Conservation (phyloP, 1,284 basidiomycete genomes). For the Pascua guehoae region DNA sequence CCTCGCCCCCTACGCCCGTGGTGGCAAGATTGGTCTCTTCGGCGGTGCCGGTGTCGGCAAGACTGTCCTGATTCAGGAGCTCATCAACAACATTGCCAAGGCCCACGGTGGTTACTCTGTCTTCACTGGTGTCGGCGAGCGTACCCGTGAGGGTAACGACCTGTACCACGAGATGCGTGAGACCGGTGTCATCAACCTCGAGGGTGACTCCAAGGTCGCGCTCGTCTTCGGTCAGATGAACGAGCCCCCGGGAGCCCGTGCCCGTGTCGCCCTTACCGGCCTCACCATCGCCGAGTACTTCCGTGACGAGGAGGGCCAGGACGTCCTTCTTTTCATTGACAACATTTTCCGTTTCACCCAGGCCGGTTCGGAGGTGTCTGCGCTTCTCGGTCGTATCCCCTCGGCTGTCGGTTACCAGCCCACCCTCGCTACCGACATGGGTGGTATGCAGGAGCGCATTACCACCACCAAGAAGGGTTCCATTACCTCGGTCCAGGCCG, state of each 20-base stretch:
- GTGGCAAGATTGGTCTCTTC: constrained; percentile 99
- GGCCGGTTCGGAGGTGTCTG: constrained; percentile 99
- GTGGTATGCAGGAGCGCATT: constrained; percentile 99
- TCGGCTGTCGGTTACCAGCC: constrained; percentile 99
- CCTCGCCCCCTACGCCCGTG: constrained; percentile 98
- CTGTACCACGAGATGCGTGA: constrained; percentile 99
- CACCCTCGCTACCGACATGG: constrained; percentile 99
- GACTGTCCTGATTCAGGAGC: constrained; percentile 93
- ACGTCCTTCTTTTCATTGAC: constrained; percentile 99
- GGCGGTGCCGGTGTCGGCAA: constrained; percentile 99
- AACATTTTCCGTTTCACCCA: constrained; percentile 99
- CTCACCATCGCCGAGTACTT: constrained; percentile 99
- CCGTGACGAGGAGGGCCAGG: constrained; percentile 99
- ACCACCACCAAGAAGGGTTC: constrained; percentile 99
- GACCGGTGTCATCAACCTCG: constrained; percentile 98
- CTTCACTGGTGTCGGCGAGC: constrained; percentile 95
- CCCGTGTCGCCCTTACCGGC: constrained; percentile 98
- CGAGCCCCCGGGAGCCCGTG: constrained; percentile 99
- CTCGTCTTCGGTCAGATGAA: constrained; percentile 99
- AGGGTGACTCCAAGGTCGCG: constrained; percentile 98
- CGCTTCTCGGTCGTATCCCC: constrained; percentile 98
- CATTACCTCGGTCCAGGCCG: constrained; percentile 98
- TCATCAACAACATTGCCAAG: constrained; percentile 99
- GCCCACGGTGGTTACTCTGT: constrained; percentile 99
- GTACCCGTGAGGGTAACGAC: constrained; percentile 99